These are phyloP conservation scores for Aspergillus wentii DNA, from an alignment of 495 filamentous ascomycete genomes.

Conservation along the genomic window DNA sequence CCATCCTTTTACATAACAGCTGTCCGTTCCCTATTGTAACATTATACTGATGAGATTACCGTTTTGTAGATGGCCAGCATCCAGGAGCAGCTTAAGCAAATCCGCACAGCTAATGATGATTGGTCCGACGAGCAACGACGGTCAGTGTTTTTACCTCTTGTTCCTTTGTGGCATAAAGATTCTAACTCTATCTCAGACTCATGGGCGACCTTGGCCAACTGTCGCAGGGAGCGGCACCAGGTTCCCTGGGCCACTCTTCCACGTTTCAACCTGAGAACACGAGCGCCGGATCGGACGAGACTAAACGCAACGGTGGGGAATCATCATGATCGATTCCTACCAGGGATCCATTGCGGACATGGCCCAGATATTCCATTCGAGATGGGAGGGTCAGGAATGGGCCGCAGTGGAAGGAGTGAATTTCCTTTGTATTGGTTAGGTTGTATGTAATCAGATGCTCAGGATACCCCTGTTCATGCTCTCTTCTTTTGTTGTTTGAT, in stretches of 20 bases:
- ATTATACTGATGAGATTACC: constrained; percentile 14
- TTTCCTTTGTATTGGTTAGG: constrained; percentile 25
- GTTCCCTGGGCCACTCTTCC: constrained; percentile 25
- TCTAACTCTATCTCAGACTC: constrained; percentile 21
- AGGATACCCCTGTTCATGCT: constrained; percentile 31
- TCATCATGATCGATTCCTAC: no score
- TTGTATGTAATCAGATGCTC: constrained; percentile 38
- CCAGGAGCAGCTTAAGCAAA: constrained; percentile 48
- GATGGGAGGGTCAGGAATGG: no score
- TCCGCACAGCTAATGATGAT: constrained; percentile 39
- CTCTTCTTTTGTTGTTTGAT: background rate
- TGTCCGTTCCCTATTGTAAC: constrained; percentile 12
- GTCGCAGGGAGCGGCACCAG: constrained; percentile 30
- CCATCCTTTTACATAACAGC: constrained; percentile 30
- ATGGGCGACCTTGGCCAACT: constrained; percentile 38
- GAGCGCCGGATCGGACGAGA: constrained; percentile 14
- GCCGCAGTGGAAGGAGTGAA: no score
- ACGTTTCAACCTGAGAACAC: constrained; percentile 27
- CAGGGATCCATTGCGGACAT: no score
- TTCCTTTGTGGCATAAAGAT: no score
- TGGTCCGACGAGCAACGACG: constrained; percentile 43
- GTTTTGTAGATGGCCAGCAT: constrained; percentile 44
- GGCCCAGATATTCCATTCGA: no score
- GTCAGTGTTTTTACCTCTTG: constrained; percentile 24
- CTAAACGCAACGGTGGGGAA: constrained; percentile 3